Conservation (phyloP, 2,329 filamentous ascomycete species). For the Nemania sp. region DNA sequence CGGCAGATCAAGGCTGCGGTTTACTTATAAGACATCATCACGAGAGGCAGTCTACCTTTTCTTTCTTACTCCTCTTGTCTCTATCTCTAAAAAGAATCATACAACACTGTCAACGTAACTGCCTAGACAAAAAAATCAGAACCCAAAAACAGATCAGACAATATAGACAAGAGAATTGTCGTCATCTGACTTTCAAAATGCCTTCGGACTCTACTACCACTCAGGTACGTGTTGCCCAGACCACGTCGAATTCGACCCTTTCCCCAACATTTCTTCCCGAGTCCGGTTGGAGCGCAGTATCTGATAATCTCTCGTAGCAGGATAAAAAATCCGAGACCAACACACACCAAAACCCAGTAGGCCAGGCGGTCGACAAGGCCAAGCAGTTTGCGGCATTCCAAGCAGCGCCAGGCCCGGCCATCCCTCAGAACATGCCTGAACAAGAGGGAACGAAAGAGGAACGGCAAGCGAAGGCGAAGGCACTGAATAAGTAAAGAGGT, state of each 20-base stretch:
- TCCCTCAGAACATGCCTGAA: conserved; percentile 58
- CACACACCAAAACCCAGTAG: conserved; percentile 46
- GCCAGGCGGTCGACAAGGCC: conserved; percentile 43
- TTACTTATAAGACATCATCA: conserved; percentile 13
- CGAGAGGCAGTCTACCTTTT: not conserved
- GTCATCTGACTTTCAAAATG: conserved; percentile 31
- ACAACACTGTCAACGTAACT: not conserved
- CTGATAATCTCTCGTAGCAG: conserved; percentile 22
- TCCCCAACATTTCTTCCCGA: too few species aligned
- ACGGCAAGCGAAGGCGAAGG: conserved; percentile 65
- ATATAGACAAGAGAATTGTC: not conserved
- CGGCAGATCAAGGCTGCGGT: conserved; percentile 9
- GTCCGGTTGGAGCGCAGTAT: too few species aligned
- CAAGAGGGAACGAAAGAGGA: conserved; percentile 71
- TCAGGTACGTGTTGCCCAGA: conserved; percentile 31
- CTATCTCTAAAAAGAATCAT: not conserved
- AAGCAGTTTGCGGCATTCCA: conserved; percentile 52
- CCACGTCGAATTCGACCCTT: not conserved
- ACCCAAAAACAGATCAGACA: too few species aligned
- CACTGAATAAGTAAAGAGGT: conserved; percentile 62
- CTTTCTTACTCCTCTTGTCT: not conserved
- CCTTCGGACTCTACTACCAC: conserved; percentile 31
- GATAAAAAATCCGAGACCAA: conserved; percentile 41
- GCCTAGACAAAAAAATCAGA: conserved; percentile 8
- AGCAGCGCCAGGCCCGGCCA: conserved; percentile 62